These are phyloP conservation scores for Trichoderma arundinaceum DNA, from an alignment of 2,329 filamentous ascomycete species.

Conservation along the genomic window DNA sequence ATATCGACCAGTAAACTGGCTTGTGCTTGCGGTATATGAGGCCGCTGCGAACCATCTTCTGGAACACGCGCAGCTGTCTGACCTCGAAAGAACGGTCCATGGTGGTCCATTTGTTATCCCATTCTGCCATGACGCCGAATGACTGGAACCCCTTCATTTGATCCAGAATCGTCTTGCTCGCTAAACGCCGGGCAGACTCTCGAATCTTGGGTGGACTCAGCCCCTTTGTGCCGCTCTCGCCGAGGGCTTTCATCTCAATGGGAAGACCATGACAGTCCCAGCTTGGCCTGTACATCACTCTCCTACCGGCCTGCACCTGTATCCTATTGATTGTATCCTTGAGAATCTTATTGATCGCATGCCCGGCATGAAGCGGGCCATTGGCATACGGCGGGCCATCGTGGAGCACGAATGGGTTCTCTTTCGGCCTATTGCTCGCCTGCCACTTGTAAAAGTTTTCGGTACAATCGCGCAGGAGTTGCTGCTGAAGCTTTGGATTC, in stretches of 20 bases:
- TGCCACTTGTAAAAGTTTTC: constrained; percentile 94
- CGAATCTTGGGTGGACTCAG: constrained; percentile 65
- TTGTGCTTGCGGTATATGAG: constrained; percentile 80
- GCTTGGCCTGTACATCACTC: constrained; percentile 83
- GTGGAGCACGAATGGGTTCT: constrained; percentile 77
- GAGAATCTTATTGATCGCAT: constrained; percentile 94
- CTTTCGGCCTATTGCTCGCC: constrained; percentile 58
- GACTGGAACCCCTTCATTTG: constrained; percentile 76
- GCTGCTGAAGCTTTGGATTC: constrained; percentile 53
- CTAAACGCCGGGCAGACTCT: constrained; percentile 67
- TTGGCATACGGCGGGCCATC: constrained; percentile 98
- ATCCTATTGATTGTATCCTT: constrained; percentile 91
- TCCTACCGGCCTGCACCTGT: constrained; percentile 72
- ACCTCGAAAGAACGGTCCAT: constrained; percentile 80
- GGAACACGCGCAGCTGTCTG: constrained; percentile 75
- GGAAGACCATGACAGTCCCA: constrained; percentile 99
- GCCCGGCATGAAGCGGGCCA: constrained; percentile 86
- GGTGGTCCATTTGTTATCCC: constrained; percentile 76
- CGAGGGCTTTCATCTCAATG: constrained; percentile 94
- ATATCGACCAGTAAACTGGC: constrained; percentile 87
- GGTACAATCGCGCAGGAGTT: constrained; percentile 76
- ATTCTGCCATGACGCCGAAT: constrained; percentile 81
- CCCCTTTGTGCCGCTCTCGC: constrained; percentile 52
- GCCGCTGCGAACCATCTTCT: constrained; percentile 72
- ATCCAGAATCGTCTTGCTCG: constrained; percentile 68